Conservation (phyloP, 495 filamentous ascomycete genomes). For the Daldinia bambusicola region DNA sequence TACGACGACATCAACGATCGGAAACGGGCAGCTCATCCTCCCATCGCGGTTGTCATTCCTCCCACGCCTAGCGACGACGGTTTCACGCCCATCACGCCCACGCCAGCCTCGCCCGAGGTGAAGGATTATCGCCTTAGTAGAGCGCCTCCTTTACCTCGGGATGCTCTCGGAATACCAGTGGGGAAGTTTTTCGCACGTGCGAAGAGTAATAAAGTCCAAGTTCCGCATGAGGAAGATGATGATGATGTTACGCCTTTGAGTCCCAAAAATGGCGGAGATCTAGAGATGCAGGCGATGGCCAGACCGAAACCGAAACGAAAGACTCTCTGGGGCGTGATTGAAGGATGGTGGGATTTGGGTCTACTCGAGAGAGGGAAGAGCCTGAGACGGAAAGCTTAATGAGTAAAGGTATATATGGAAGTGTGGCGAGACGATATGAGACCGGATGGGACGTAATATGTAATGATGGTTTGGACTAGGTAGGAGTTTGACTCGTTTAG, state of each 20-base stretch:
- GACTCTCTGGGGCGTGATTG: slow-evolving; percentile 53
- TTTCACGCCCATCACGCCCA: slow-evolving; percentile 42
- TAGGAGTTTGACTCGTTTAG: slow-evolving; percentile 11
- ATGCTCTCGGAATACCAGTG: slow-evolving; percentile 44
- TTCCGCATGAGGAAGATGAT: slow-evolving; percentile 15
- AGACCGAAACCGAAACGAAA: slow-evolving; percentile 48
- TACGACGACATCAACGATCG: neutral
- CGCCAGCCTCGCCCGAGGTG: slow-evolving; percentile 33
- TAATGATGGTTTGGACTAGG: neutral
- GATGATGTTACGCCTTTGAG: slow-evolving; percentile 42
- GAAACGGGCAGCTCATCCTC: slow-evolving; percentile 4
- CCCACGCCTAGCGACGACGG: slow-evolving; percentile 43
- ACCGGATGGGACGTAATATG: slow-evolving; percentile 17
- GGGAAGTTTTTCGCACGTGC: slow-evolving; percentile 19
- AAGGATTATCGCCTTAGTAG: slow-evolving; percentile 37
- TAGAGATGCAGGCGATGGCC: slow-evolving; percentile 21
- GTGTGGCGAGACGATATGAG: slow-evolving; percentile 23
- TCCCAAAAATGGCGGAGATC: slow-evolving; percentile 14
- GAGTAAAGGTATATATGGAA: neutral
- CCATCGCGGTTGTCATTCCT: slow-evolving; percentile 23
- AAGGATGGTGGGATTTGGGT: slow-evolving; percentile 63
- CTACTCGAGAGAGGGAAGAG: slow-evolving; percentile 49
- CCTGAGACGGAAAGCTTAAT: slow-evolving; percentile 37
- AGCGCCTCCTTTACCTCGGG: slow-evolving; percentile 38
- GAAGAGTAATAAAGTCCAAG: slow-evolving; percentile 30